phyloP scores from a whole-genome alignment of 73 alveolate species.

The Diophrys sp. region DNA sequence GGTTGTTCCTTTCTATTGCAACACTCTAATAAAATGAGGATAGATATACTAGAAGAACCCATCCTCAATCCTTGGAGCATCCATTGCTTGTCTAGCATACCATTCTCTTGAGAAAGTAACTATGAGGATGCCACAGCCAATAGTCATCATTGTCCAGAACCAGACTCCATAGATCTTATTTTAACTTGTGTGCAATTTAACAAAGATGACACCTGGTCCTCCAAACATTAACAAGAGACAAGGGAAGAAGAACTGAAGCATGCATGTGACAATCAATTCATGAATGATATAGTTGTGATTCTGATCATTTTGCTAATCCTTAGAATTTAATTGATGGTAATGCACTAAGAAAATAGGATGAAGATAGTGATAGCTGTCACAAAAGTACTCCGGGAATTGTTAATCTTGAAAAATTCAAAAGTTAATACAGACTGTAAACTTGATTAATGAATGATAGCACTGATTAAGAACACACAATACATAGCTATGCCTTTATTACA shows the following conservation, averaged over 20 bases:
- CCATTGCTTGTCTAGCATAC: conserved; percentile 30
- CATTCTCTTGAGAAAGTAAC: conserved; percentile 32
- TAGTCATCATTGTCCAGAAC: conserved; percentile 59
- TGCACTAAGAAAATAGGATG: too few relatives aligned
- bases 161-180: conserved; percentile 35
- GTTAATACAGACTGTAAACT: too few relatives aligned
- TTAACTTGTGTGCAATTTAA: conserved; percentile 29
- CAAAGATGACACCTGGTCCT: conserved; percentile 85
- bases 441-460: conserved; percentile 73
- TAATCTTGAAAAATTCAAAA: too few relatives aligned
- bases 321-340: too few relatives aligned
- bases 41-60: conserved; percentile 11
- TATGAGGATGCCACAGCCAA: conserved; percentile 56
- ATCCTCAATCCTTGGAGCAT: conserved; percentile 15
- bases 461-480: conserved; percentile 65
- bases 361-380: too few relatives aligned
- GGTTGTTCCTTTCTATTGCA: not conserved
- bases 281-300: too few relatives aligned
- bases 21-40: not conserved
- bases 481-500: conserved; percentile 31
- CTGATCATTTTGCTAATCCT: too few relatives aligned
- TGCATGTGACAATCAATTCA: conserved; percentile 77
- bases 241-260: conserved; percentile 85
- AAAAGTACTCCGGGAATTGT: too few relatives aligned
- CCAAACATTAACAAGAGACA: conserved; percentile 76